Base-by-base conservation (phyloP, 164 flowering plant genomes). In the Chimonanthus salicifolius region DNA sequence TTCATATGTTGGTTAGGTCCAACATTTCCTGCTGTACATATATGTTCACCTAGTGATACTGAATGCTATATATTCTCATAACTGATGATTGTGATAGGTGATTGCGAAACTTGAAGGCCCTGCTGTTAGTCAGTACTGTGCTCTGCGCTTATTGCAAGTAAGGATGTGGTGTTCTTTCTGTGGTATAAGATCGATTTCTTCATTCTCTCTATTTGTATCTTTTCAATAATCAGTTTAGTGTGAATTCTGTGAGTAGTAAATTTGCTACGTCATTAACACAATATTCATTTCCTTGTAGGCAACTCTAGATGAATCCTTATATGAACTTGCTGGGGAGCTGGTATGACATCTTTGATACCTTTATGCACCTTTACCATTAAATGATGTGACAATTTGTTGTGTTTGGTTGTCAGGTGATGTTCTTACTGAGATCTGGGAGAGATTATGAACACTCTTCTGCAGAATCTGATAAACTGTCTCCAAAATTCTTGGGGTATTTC, bases 291-390 rank as follows among this genome's bases (percentile, higher is more conserved):
- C 71, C 64, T 51, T 82, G 80, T 88, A 95, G 94, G 99, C 98
- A 75, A 93, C 98, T 69, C 94, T 95, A 54, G 97, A 93, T 74
- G 99, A 94, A 79, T 92, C 97, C 71, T 82, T 95, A 65, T 95
- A 95, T 83, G 99, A 95, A 83, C 97, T 95, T 71, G 99, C 98
- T 74, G 99, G 99, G 72, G 99, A 95, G 82, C 94, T 95, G 98
- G 99, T 95, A 92, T 46, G 73, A 45, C 7, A 74, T 78, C 13
- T 44, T 49, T 64, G 21, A 4, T 50, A 15, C 44, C 44, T 15
- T 10, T 51, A 7, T 66, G 8, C 43, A 44, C 11, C 3, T 62
- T 49, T 62, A 13, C 18, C 54, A n/a, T 60, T n/a, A 6, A 16
- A 62, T 50, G 58, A 66, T 62, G n/a, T 70, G 48, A 18, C 68